Conservation (phyloP, 1,284 basidiomycete genomes). For the Sporisorium exsertum region DNA sequence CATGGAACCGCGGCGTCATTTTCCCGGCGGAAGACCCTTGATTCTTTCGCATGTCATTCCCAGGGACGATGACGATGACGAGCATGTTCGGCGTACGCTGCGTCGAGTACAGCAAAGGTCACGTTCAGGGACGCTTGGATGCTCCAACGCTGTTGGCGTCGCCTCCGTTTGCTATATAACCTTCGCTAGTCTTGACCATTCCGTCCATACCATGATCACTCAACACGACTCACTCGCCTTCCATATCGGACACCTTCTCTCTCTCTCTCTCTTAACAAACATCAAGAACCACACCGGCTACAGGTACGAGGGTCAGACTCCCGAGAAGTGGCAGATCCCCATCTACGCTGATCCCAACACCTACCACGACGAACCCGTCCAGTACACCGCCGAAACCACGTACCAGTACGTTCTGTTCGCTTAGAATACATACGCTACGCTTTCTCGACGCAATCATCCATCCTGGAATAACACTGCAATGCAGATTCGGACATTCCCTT, state of each 20-base stretch:
- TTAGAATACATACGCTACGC: too few species aligned
- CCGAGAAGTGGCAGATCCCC: slow-evolving; percentile 19
- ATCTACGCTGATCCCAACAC: slow-evolving; percentile 14
- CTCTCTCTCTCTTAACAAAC: too few species aligned
- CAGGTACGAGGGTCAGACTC: slow-evolving; percentile 30
- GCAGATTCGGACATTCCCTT: slow-evolving; percentile 6
- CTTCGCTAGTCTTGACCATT: neutral
- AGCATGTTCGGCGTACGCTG: neutral
- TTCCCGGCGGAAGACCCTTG: neutral
- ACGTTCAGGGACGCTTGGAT: too few species aligned
- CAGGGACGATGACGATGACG: neutral
- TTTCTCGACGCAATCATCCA: too few species aligned
- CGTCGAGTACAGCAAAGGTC: neutral
- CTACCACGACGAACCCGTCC: slow-evolving; percentile 5
- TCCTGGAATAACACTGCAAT: slow-evolving; percentile 1
- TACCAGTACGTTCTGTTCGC: slow-evolving; percentile 26
- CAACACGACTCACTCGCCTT: neutral
- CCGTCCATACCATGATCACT: neutral
- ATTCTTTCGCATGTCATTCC: too few species aligned
- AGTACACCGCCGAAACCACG: slow-evolving; percentile 3
- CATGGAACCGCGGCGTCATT: slow-evolving; percentile 1
- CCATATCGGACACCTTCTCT: neutral
- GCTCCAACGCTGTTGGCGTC: neutral
- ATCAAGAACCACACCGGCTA: slow-evolving; percentile 31
- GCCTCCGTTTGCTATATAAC: neutral